Conservation (phyloP, 805 yeast species). For the Candida loeiensis region DNA sequence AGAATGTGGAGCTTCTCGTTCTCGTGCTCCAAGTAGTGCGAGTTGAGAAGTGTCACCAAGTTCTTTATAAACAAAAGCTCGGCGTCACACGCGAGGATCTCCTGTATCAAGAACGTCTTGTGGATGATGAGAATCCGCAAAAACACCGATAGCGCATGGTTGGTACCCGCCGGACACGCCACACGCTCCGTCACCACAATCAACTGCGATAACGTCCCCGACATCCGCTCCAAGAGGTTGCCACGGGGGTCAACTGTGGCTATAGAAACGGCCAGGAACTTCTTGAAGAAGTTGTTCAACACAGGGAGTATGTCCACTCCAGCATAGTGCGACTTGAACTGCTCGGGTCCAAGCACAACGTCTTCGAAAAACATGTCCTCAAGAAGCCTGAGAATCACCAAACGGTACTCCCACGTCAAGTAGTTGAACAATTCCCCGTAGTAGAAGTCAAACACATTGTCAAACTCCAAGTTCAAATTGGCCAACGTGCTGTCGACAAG, state of each 20-base stretch:
- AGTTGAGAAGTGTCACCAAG: slow-evolving; percentile 44
- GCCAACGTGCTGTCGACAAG: slow-evolving; percentile 15
- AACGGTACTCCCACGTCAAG: slow-evolving; percentile 28
- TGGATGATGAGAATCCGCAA: slow-evolving; percentile 58
- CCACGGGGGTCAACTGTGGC: slow-evolving; percentile 19
- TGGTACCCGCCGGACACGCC: slow-evolving; percentile 1
- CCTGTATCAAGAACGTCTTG: slow-evolving; percentile 43
- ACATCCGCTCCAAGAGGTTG: slow-evolving; percentile 21
- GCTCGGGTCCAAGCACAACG: slow-evolving; percentile 11
- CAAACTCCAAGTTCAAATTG: slow-evolving; percentile 25
- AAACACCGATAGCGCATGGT: slow-evolving; percentile 43
- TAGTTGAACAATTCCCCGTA: slow-evolving; percentile 39
- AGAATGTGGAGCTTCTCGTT: slow-evolving; percentile 52
- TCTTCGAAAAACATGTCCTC: slow-evolving; percentile 26
- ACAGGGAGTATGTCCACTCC: slow-evolving; percentile 29
- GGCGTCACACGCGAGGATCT: slow-evolving; percentile 40
- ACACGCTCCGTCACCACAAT: slow-evolving; percentile 12
- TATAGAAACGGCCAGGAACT: slow-evolving; percentile 38
- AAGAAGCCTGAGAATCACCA: slow-evolving; percentile 23
- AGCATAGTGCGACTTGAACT: background rate
- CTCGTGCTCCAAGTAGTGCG: slow-evolving; percentile 31
- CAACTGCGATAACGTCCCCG: slow-evolving; percentile 21
- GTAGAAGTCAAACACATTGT: slow-evolving; percentile 26
- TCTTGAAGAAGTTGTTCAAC: slow-evolving; percentile 44
- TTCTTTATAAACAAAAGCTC: slow-evolving; percentile 48